Percentiles rank a stretch among this genome's conserved stretches.
phyloP scores from a whole-genome alignment of 108 stramenopile species.

The Stephanodiscus minutulus region DNA sequence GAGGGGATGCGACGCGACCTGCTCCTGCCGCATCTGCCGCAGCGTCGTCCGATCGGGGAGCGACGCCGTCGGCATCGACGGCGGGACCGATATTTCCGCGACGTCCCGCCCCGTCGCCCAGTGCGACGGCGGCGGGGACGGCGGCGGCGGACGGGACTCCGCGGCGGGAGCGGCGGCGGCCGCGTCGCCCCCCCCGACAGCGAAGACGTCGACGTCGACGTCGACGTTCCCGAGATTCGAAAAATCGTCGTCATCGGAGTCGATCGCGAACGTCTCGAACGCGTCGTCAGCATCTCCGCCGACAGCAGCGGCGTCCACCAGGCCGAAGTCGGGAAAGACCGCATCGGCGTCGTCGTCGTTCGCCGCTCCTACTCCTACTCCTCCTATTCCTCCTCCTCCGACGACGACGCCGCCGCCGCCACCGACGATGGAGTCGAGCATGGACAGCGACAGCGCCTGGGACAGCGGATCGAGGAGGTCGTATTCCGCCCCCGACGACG shows the following conservation, averaged over 20 bases:
- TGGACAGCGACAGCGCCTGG: not conserved
- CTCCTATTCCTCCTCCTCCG: not conserved
- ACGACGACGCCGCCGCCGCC: not conserved
- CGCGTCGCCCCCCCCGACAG: not conserved
- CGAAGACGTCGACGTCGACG: not conserved
- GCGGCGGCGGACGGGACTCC: not conserved
- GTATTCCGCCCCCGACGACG: not conserved
- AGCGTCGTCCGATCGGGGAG: not conserved
- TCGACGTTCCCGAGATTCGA: not conserved
- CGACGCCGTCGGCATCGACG: not conserved
- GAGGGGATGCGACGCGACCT: not conserved
- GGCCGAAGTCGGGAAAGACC: not conserved
- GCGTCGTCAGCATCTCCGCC: constrained; percentile 3
- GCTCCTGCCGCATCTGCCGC: not conserved
- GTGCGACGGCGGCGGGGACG: constrained; percentile 11
- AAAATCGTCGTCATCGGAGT: constrained; percentile 50
- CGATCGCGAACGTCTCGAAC: constrained; percentile 56
- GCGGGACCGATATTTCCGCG: not conserved
- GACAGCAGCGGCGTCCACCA: not conserved
- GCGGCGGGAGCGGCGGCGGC: not conserved
- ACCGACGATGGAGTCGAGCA: not conserved
- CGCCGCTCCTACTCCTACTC: no score
- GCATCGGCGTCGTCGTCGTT: not conserved
- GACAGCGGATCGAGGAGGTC: constrained; percentile 6
- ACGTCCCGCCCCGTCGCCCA: constrained; percentile 19